phyloP scores from a whole-genome alignment of 2,329 filamentous ascomycete genomes.

The Ceratocystis harringtonii region DNA sequence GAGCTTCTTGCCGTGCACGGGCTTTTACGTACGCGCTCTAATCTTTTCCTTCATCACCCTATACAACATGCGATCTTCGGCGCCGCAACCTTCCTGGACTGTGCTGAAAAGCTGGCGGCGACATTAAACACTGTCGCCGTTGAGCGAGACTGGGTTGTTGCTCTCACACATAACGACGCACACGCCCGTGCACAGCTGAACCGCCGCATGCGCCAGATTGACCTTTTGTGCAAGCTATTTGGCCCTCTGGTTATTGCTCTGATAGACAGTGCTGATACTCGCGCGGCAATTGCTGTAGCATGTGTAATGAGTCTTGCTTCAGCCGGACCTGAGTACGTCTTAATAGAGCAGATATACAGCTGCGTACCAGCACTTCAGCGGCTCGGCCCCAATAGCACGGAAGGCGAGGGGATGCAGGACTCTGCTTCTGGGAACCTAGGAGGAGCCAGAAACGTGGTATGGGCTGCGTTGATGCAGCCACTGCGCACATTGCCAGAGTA shows the following conservation, averaged over 20 bases:
- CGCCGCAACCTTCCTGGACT: slow-evolving; percentile 38
- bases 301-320: slow-evolving; percentile 36
- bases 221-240: slow-evolving; percentile 43
- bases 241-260: slow-evolving; percentile 41
- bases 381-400: no score
- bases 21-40: no score
- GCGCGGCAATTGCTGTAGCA: slow-evolving; percentile 33
- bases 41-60: no score
- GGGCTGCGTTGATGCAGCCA: not conserved
- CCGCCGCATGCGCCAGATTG: slow-evolving; percentile 46
- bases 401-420: no score
- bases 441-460: not conserved
- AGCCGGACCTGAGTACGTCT: slow-evolving; percentile 36
- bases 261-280: slow-evolving; percentile 33
- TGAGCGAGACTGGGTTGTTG: slow-evolving; percentile 54
- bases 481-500: slow-evolving; percentile 30
- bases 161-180: slow-evolving; percentile 21
- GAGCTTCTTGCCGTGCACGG: no score
- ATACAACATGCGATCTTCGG: slow-evolving; percentile 22
- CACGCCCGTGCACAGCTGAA: slow-evolving; percentile 30
- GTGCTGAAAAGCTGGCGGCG: slow-evolving; percentile 51
- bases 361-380: slow-evolving; percentile 19
- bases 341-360: slow-evolving; percentile 28
- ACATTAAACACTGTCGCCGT: slow-evolving; percentile 53
- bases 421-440: not conserved